A percentile compares a stretch with the other conserved stretches of the same genome.
phyloP scores from a whole-genome alignment of 106 monocot genomes.

The Acanthochlamys bracteata region DNA sequence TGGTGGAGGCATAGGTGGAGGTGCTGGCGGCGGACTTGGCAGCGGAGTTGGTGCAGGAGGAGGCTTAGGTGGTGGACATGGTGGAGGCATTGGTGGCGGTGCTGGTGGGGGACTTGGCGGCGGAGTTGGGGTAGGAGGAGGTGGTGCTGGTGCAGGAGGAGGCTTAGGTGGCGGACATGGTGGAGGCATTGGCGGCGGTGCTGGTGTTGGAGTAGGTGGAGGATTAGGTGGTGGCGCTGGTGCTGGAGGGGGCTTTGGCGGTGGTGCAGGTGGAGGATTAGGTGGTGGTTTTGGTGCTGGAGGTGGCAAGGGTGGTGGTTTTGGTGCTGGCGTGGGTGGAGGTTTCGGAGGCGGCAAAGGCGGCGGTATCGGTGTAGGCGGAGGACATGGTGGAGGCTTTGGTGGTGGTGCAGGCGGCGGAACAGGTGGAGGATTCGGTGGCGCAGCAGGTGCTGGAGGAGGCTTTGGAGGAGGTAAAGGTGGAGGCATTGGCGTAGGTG shows the following conservation, averaged over 20 bases:
- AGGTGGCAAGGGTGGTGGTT: constrained; percentile 12
- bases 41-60: constrained; percentile 11
- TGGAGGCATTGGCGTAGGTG: constrained; percentile 12
- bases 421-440: background rate
- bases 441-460: constrained; percentile 4
- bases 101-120: constrained; percentile 9
- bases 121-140: constrained; percentile 10
- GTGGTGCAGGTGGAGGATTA: constrained; percentile 16
- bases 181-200: constrained; percentile 12
- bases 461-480: constrained; percentile 11
- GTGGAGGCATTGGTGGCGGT: constrained; percentile 16
- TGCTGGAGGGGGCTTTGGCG: constrained; percentile 14
- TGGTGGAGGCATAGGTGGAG: constrained; percentile 9
- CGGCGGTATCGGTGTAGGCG: constrained; percentile 4
- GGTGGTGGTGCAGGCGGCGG: constrained; percentile 5
- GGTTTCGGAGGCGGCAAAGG: constrained; percentile 16
- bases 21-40: constrained; percentile 9
- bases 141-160: constrained; percentile 3
- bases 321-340: constrained; percentile 8
- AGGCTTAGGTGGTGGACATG: constrained; percentile 13
- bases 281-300: constrained; percentile 11
- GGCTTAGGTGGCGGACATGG: constrained; percentile 6
- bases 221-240: constrained; percentile 10
- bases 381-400: constrained; percentile 6
- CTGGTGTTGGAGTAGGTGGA: constrained; percentile 2